phyloP scores from a whole-genome alignment of 2,329 filamentous ascomycete species.

The Diaporthe citri region DNA sequence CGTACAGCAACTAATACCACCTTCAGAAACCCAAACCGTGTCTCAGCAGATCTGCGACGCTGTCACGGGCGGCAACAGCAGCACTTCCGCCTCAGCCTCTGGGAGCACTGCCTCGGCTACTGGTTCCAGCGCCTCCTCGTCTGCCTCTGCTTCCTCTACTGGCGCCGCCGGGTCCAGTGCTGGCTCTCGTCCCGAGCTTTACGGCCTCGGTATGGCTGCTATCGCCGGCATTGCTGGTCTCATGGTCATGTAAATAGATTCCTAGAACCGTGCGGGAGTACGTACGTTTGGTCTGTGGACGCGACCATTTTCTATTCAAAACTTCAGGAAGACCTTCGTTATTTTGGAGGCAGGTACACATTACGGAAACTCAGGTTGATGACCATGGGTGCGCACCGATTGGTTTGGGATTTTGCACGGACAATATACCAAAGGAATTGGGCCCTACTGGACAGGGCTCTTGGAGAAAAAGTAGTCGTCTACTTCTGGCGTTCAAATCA shows the following conservation, averaged over 20 bases:
- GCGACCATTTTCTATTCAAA: conserved; percentile 9
- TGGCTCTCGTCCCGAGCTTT: conserved; percentile 33
- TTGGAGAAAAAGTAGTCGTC: neutral
- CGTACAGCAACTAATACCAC: neutral
- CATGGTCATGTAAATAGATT: conserved; percentile 23
- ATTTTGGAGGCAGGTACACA: conserved; percentile 1
- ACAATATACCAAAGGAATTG: conserved; percentile 13
- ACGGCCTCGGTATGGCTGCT: conserved; percentile 36
- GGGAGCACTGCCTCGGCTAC: conserved; percentile 2
- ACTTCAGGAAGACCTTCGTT: conserved; percentile 11
- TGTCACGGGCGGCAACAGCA: conserved; percentile 25
- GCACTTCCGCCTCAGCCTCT: conserved; percentile 14
- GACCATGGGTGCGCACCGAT: neutral
- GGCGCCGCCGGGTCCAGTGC: conserved; percentile 28
- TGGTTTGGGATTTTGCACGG: neutral
- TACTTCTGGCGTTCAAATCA: conserved; percentile 1
- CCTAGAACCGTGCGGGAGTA: neutral
- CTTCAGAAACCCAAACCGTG: conserved; percentile 33
- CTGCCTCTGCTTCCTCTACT: conserved; percentile 28
- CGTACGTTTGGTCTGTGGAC: too few species aligned
- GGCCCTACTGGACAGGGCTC: neutral
- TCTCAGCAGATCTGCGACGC: conserved; percentile 35
- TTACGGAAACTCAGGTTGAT: neutral
- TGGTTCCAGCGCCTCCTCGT: conserved; percentile 13
- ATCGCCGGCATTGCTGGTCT: conserved; percentile 35